These are phyloP conservation scores for Leccinum rimulosum DNA, from an alignment of 768 basidiomycete species.

Conservation along the genomic window DNA sequence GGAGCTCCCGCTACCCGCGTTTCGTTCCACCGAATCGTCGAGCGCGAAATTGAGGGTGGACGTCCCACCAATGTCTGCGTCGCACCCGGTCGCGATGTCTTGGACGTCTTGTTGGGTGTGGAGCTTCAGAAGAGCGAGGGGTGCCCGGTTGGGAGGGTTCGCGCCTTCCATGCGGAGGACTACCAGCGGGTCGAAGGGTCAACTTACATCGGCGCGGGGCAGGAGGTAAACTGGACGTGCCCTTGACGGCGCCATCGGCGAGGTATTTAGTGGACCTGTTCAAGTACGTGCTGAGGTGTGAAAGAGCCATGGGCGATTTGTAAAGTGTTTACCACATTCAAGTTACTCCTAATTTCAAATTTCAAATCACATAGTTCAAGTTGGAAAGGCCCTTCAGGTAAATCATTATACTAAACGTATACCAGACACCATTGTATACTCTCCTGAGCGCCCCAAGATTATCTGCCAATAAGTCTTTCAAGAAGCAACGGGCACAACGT, in stretches of 20 bases:
- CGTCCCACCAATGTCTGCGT: constrained; percentile 84
- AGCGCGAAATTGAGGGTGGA: constrained; percentile 78
- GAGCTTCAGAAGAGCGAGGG: constrained; percentile 66
- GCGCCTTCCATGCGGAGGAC: constrained; percentile 77
- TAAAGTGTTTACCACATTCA: not conserved
- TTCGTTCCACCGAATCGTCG: constrained; percentile 49
- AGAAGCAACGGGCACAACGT: too few relatives aligned
- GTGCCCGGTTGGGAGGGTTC: constrained; percentile 56
- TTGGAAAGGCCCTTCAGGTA: too few relatives aligned
- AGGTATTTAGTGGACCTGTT: constrained; percentile 39
- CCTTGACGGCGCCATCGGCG: constrained; percentile 41
- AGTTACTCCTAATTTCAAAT: too few relatives aligned
- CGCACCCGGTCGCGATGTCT: constrained; percentile 77
- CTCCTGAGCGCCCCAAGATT: too few relatives aligned
- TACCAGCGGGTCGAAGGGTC: constrained; percentile 29
- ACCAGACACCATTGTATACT: too few relatives aligned
- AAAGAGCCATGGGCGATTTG: constrained; percentile 21
- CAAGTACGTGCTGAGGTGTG: constrained; percentile 32
- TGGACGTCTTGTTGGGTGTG: constrained; percentile 55
- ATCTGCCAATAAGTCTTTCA: too few relatives aligned
- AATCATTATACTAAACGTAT: too few relatives aligned
- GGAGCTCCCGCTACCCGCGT: constrained; percentile 42
- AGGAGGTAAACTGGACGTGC: constrained; percentile 29
- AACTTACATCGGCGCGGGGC: constrained; percentile 3
- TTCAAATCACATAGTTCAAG: too few relatives aligned